These are phyloP conservation scores for Aspergillus pseudoviridinutans DNA, from an alignment of 2,329 filamentous ascomycete genomes.

Conservation along the genomic window DNA sequence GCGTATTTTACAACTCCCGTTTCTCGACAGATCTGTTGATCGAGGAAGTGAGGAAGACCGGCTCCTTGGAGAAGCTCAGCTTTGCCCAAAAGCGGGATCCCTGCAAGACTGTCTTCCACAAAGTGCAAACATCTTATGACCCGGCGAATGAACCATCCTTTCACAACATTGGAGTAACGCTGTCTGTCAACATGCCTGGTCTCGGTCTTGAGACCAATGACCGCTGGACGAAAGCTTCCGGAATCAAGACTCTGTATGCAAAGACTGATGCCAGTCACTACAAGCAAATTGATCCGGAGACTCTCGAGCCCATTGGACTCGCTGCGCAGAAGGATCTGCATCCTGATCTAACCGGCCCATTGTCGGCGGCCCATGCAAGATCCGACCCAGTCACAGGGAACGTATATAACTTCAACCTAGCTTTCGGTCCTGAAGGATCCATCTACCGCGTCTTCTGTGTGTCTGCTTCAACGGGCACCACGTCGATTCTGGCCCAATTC, in stretches of 20 bases:
- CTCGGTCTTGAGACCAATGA: constrained; percentile 29
- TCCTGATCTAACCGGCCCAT: constrained; percentile 61
- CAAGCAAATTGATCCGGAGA: constrained; percentile 63
- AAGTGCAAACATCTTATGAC: constrained; percentile 44
- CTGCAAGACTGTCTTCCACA: constrained; percentile 68
- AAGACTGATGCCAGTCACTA: constrained; percentile 56
- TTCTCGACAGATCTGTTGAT: constrained; percentile 63
- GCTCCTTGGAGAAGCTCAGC: constrained; percentile 53
- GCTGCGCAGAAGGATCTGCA: constrained; percentile 60
- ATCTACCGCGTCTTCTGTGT: constrained; percentile 68
- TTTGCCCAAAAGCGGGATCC: constrained; percentile 73
- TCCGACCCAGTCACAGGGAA: constrained; percentile 70
- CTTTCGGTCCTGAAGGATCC: constrained; percentile 48
- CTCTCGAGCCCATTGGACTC: constrained; percentile 68
- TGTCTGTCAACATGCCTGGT: constrained; percentile 63
- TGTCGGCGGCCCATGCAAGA: constrained; percentile 68
- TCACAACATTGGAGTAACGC: constrained; percentile 62
- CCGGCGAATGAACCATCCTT: constrained; percentile 54
- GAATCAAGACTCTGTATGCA: constrained; percentile 53
- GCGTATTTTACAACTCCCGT: constrained; percentile 68
- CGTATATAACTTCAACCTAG: constrained; percentile 77
- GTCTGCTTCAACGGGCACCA: constrained; percentile 59
- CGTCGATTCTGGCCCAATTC: constrained; percentile 68
- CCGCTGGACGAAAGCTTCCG: constrained; percentile 29
- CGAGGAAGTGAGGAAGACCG: constrained; percentile 57